Evolutionary conservation across 305 asterid genomes (phyloP).

Genomic region (Fraxinus greggii): DNA sequence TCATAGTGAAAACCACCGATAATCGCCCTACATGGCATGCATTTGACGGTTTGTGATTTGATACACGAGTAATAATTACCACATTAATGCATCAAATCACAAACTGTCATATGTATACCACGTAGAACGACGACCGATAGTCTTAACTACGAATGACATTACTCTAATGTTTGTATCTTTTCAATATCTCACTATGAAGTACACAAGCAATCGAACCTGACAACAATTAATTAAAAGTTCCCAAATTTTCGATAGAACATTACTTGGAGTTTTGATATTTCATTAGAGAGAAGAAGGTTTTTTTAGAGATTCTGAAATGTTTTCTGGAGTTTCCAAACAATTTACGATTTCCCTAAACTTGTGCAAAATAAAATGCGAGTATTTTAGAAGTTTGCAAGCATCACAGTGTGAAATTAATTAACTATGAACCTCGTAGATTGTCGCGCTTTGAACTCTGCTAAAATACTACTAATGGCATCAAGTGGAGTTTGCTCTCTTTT

Average conservation of each 20-base stretch:
- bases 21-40: no score
- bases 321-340: neutral
- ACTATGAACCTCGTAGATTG: neutral
- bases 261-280: no score
- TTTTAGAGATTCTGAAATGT: neutral
- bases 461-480: neutral
- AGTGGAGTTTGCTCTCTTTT: neutral
- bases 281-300: neutral
- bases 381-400: neutral
- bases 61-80: no score
- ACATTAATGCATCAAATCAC: no score
- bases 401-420: neutral
- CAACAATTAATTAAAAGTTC: neutral
- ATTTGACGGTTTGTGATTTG: no score
- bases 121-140: no score
- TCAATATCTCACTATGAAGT: neutral
- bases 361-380: neutral
- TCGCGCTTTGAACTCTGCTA: neutral
- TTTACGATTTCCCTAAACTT: neutral
- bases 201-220: neutral
- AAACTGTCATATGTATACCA: no score
- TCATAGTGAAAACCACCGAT: no score
- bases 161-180: neutral
- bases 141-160: no score
- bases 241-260: neutral